Evolutionary conservation across 1,284 basidiomycete species (phyloP).

Genomic region (Takashimella tepidaria): DNA sequence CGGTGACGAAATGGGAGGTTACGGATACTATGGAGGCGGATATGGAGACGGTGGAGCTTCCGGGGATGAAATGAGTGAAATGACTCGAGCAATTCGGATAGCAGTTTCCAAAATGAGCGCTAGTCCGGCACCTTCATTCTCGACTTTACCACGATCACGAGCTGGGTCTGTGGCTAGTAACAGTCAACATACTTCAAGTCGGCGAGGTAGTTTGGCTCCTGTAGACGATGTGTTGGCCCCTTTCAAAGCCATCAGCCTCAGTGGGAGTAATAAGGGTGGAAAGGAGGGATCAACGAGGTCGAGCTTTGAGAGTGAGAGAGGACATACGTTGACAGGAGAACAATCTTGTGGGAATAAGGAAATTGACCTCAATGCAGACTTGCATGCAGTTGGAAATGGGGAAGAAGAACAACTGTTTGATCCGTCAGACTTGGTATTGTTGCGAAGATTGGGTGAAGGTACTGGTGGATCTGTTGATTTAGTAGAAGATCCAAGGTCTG

Average conservation of each 20-base stretch:
- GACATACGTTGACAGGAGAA: not conserved
- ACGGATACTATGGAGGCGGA: constrained; percentile 13
- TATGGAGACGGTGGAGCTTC: constrained; percentile 5
- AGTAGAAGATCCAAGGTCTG: constrained; percentile 71
- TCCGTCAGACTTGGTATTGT: constrained; percentile 61
- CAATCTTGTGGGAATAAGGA: too few species aligned
- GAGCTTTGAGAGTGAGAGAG: constrained; percentile 2
- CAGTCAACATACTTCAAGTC: constrained; percentile 1
- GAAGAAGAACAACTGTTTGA: constrained; percentile 22
- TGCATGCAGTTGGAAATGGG: too few species aligned
- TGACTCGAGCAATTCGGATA: constrained; percentile 22
- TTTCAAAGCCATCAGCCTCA: constrained; percentile 7
- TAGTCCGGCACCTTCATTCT: constrained; percentile 10
- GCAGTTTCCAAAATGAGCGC: not conserved
- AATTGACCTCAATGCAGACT: too few species aligned
- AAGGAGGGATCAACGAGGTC: not conserved
- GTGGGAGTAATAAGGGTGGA: not conserved
- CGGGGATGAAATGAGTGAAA: constrained; percentile 25
- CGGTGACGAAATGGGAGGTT: constrained; percentile 2
- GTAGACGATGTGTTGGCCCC: constrained; percentile 2
- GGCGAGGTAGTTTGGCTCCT: constrained; percentile 5
- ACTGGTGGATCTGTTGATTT: constrained; percentile 93
- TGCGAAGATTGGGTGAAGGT: constrained; percentile 82
- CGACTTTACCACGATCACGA: constrained; percentile 6
- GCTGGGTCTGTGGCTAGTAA: constrained; percentile 16